Conservation (phyloP, 164 flowering plant species). For the Nelumbo lutea region DNA sequence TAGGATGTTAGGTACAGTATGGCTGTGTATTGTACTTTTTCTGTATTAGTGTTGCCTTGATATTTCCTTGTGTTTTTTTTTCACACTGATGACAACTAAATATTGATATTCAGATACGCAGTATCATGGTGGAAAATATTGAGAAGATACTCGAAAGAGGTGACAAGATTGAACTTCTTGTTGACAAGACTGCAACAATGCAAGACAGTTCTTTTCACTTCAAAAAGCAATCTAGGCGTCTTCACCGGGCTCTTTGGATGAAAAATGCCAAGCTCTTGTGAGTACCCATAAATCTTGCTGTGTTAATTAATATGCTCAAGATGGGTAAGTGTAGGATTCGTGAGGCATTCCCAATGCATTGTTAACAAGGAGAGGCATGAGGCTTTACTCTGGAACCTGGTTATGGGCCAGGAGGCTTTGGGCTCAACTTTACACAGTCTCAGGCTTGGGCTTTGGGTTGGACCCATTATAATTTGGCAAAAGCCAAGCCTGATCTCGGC, state of each 20-base stretch:
- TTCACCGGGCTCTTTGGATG: constrained; percentile 89
- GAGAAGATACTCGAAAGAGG: constrained; percentile 95
- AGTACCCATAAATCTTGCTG: constrained; percentile 23
- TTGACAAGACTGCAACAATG: constrained; percentile 95
- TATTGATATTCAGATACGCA: constrained; percentile 55
- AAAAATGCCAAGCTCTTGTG: constrained; percentile 94
- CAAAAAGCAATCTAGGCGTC: constrained; percentile 85
- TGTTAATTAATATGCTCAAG: too few species aligned
- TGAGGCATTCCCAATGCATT: too few species aligned
- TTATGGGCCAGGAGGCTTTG: too few species aligned
- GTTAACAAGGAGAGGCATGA: too few species aligned
- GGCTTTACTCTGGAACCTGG: too few species aligned
- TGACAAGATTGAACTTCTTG: constrained; percentile 90
- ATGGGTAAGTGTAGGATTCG: too few species aligned
- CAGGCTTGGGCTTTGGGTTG: too few species aligned
- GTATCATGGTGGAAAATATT: constrained; percentile 95
- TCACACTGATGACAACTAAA: constrained; percentile 1
- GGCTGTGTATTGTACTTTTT: background rate
- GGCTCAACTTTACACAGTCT: too few species aligned
- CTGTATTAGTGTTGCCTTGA: background rate
- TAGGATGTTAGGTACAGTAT: background rate
- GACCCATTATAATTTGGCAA: too few species aligned
- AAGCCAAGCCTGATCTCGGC: too few species aligned
- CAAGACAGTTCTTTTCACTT: constrained; percentile 93
- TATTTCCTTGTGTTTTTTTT: background rate